These are phyloP conservation scores for Arthrobotrys entomopaga DNA, from an alignment of 2,329 filamentous ascomycete genomes.

Conservation along the genomic window DNA sequence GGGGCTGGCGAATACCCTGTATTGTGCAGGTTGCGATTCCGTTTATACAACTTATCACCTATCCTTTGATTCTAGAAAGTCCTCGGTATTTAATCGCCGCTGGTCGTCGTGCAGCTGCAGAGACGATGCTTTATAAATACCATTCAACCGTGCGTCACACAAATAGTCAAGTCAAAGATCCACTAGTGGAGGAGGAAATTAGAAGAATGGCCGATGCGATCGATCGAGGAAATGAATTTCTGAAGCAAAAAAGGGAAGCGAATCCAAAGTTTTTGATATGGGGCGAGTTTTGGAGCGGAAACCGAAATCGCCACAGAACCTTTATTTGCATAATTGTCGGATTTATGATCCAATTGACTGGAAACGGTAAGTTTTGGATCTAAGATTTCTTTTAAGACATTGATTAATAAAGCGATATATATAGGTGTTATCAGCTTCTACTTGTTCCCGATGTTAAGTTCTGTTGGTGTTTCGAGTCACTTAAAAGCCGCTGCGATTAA, in stretches of 20 bases:
- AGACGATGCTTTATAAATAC: conserved; percentile 15
- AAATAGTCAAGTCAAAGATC: background rate
- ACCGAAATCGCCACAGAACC: background rate
- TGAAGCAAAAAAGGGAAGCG: background rate
- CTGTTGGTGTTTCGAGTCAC: conserved; percentile 4
- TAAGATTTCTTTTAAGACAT: background rate
- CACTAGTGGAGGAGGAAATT: conserved; percentile 8
- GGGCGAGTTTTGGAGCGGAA: conserved; percentile 1
- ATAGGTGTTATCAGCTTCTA: conserved; percentile 33
- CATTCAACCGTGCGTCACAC: background rate
- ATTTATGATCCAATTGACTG: conserved; percentile 33
- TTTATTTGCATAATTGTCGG: conserved; percentile 24
- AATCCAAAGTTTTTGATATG: background rate
- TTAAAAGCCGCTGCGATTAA: conserved; percentile 1
- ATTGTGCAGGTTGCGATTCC: conserved; percentile 26
- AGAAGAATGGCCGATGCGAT: background rate
- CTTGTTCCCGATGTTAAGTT: conserved; percentile 20
- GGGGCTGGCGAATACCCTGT: conserved; percentile 35
- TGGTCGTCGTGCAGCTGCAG: background rate
- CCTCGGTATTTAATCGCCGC: conserved; percentile 19
- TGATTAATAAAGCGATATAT: background rate
- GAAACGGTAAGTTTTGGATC: conserved; percentile 26
- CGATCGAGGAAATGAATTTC: background rate
- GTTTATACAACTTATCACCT: conserved; percentile 1
- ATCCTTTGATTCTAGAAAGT: conserved; percentile 15